These are phyloP conservation scores for Yamadazyma ubonensis DNA, from an alignment of 805 yeast genomes.

Conservation along the genomic window DNA sequence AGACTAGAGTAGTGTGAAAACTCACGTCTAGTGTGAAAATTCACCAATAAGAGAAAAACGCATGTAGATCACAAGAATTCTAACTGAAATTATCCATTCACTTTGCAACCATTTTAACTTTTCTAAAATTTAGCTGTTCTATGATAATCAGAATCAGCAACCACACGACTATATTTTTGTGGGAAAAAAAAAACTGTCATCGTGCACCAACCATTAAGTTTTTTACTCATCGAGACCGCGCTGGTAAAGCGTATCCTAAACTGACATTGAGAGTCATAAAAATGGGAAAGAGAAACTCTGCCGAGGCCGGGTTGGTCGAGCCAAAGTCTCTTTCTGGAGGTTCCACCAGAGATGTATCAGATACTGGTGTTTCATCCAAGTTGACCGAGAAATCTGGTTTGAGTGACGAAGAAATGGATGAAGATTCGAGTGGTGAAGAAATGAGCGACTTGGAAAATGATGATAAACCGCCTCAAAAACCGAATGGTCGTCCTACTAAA, in stretches of 20 bases:
- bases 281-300: conserved; percentile 15
- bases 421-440: conserved; percentile 1
- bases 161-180: no score
- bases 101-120: no score
- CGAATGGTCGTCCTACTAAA: conserved; percentile 27
- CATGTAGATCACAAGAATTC: no score
- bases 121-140: no score
- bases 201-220: conserved; percentile 8
- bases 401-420: not conserved
- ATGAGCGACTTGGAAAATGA: conserved; percentile 15
- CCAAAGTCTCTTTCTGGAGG: conserved; percentile 1
- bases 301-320: conserved; percentile 2
- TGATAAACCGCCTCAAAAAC: not conserved
- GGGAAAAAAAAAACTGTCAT: no score
- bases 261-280: conserved; percentile 2
- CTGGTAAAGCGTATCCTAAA: not conserved
- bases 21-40: no score
- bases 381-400: conserved; percentile 8
- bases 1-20: no score
- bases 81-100: not conserved
- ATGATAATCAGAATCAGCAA: no score
- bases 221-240: conserved; percentile 11
- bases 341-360: not conserved
- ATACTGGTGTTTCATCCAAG: not conserved
- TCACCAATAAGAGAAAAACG: no score